Percentiles rank a stretch among this genome's conserved stretches.
phyloP scores from a whole-genome alignment of 2,329 filamentous ascomycete species.

The Furcasterigmium sp. region DNA sequence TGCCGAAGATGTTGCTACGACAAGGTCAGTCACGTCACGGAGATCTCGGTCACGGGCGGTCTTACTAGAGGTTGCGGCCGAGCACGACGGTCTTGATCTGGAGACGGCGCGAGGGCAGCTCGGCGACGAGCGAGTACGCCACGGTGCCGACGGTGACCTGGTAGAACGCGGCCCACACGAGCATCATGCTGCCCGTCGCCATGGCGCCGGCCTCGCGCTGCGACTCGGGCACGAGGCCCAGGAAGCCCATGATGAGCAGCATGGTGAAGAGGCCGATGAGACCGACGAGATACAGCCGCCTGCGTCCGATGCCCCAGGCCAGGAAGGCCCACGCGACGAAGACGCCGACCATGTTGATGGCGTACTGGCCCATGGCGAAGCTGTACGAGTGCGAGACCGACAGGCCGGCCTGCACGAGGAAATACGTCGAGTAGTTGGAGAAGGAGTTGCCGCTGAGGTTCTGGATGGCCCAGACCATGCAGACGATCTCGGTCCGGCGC shows the following conservation, averaged over 20 bases:
- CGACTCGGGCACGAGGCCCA: constrained; percentile 63
- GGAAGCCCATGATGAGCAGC: constrained; percentile 79
- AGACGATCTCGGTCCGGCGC: constrained; percentile 69
- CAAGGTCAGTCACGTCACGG: constrained; percentile 1
- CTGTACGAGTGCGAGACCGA: constrained; percentile 46
- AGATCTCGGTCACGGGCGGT: constrained; percentile 6
- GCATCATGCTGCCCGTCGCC: constrained; percentile 81
- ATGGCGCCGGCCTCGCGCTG: constrained; percentile 59
- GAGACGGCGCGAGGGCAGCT: constrained; percentile 75
- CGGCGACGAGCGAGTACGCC: constrained; percentile 82
- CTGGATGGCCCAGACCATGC: constrained; percentile 60
- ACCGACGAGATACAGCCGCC: constrained; percentile 71
- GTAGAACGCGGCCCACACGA: constrained; percentile 77
- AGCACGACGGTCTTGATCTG: constrained; percentile 91
- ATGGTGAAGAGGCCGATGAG: constrained; percentile 68
- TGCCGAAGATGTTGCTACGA: constrained; percentile 68
- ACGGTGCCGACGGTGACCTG: constrained; percentile 86
- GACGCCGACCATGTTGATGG: constrained; percentile 73
- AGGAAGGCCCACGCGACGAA: constrained; percentile 80
- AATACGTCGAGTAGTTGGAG: constrained; percentile 61
- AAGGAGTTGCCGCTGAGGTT: constrained; percentile 60
- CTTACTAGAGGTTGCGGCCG: constrained; percentile 68
- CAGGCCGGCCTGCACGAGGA: constrained; percentile 55
- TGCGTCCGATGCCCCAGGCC: constrained; percentile 67
- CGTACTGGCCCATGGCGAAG: constrained; percentile 60